Base-by-base conservation (phyloP, 2,329 filamentous ascomycete genomes). In the Talaromyces verruculosus region DNA sequence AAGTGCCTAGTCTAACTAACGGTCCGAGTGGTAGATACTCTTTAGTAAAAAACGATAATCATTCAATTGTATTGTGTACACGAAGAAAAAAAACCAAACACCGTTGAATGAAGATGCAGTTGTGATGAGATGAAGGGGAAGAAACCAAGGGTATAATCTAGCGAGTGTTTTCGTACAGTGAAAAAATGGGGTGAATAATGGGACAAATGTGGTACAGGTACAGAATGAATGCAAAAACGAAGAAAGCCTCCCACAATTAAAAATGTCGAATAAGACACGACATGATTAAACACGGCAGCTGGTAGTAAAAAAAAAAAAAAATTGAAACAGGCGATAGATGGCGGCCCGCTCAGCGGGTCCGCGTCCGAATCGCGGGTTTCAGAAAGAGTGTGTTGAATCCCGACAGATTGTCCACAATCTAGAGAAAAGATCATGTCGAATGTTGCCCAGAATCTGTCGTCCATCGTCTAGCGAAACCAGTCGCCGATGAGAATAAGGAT, bases 281-380 rank as follows among this genome's bases (percentile, higher is more conserved):
- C 10, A 43, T 17, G 17, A 28, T 19, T 4, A 28, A 43, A 59
- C 5, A 59, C 17, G 51, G 30, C 28, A 57, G 51, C 30, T 57
- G 30, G 19, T 37, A 28, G 11, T 28, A 43, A 41, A 13, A 17
- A 45, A 43, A 41, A 13, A 17, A 45, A 35, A 60, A 60, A 43
- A 41, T 17, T 22, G 39, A 55, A 35, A 57, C 37, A 2, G 47
- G n/a, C 61, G 61, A 64, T 37, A 57, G 49, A 64, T 13, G 22
- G 51, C 41, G 62, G 30, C 51, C 62, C 62, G 51, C 51, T 33
- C 62, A 64, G 62, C 62, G 62, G 62, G 51, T 64, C 62, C 53
- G 25, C 49, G 33, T 64, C 37, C 39, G 33, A 58, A 28, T 58
- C 37, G 62, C 22, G n/a, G 37, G 62, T 64, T 64, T 64, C 62